These are phyloP conservation scores for Phytophthora vignae DNA, from an alignment of 352 stramenopile species.

Conservation along the genomic window DNA sequence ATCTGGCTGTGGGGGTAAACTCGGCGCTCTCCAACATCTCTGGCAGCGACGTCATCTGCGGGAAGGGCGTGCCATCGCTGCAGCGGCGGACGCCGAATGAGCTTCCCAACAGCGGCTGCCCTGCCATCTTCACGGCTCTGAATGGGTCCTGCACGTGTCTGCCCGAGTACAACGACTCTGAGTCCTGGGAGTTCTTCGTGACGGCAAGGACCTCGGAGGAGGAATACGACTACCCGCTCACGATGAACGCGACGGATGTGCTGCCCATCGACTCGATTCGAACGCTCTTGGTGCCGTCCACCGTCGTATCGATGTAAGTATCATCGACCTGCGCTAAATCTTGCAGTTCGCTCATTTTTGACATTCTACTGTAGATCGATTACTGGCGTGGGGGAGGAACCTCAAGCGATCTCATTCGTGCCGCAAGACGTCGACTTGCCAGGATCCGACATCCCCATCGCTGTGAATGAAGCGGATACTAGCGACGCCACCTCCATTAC, in stretches of 20 bases:
- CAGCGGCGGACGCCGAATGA: conserved; percentile 31
- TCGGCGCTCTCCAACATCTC: conserved; percentile 41
- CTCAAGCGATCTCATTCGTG: conserved; percentile 34
- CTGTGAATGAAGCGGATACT: conserved; percentile 30
- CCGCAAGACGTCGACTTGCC: conserved; percentile 35
- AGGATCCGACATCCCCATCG: conserved; percentile 33
- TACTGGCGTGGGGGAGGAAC: conserved; percentile 28
- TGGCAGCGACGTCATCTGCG: conserved; percentile 39
- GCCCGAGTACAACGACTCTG: conserved; percentile 22
- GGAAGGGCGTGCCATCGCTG: conserved; percentile 41
- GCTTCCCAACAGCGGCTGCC: conserved; percentile 48
- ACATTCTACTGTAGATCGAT: conserved; percentile 18
- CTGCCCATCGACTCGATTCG: conserved; percentile 46
- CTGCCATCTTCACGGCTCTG: conserved; percentile 38
- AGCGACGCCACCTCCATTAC: conserved; percentile 31
- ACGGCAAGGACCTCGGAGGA: conserved; percentile 17
- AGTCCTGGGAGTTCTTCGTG: conserved; percentile 46
- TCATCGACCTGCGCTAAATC: not conserved
- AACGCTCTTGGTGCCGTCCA: conserved; percentile 45
- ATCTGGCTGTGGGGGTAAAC: conserved; percentile 41
- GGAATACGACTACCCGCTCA: conserved; percentile 12
- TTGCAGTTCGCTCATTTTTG: not conserved
- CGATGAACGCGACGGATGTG: conserved; percentile 24
- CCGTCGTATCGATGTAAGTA: conserved; percentile 38
- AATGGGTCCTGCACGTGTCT: conserved; percentile 61